Evolutionary conservation across 2,329 filamentous ascomycete species (phyloP), one percentile per base, ranked within the genome.

Genomic region (Apiospora kogelbergensis): DNA sequence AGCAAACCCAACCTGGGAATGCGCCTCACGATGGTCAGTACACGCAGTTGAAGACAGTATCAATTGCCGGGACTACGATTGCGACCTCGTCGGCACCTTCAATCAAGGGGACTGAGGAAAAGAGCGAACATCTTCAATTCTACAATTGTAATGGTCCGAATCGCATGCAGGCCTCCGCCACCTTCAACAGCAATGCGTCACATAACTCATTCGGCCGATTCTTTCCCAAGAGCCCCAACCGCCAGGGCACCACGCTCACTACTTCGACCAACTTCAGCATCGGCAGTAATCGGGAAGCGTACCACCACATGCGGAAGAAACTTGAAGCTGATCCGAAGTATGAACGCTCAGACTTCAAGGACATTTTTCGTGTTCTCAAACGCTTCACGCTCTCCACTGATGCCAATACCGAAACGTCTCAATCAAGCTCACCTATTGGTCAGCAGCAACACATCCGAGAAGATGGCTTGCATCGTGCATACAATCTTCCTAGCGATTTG

Each of bases 401-500:
- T 63, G 24, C 70, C 15, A 74, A n/a, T 9, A 13, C 30, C 53
- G 30, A 76, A 20, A 65, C 70, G 6, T 69, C 71, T 44, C 73
- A 67, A 30, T 68, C 71, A 33, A 66, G 42, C 2, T 63, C 70
- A 4, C 68, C 67, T 13, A 57, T 68, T 2, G 60, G 26, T 6
- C 26, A 30, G n/a, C 20, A 20, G 30, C 53, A 22, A 37, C 30
- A 60, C 7, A 26, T 4, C 53, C 53, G 3, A 20, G 53, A 60
- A 60, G 30, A 13, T 17, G 17, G 20, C 17, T n/a, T 13, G 53
- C 26, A 68, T n/a, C 74, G 75, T 17, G 68, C 71, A 6, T 79
- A 79, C 65, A 78, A 82, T 5, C 73, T 88, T 5, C 84, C 86
- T 0, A 85, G 86, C 24, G 85, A 88, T 71, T 85, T 86, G 45